phyloP scores from a whole-genome alignment of 495 filamentous ascomycete genomes.

The Neurospora sp. region DNA sequence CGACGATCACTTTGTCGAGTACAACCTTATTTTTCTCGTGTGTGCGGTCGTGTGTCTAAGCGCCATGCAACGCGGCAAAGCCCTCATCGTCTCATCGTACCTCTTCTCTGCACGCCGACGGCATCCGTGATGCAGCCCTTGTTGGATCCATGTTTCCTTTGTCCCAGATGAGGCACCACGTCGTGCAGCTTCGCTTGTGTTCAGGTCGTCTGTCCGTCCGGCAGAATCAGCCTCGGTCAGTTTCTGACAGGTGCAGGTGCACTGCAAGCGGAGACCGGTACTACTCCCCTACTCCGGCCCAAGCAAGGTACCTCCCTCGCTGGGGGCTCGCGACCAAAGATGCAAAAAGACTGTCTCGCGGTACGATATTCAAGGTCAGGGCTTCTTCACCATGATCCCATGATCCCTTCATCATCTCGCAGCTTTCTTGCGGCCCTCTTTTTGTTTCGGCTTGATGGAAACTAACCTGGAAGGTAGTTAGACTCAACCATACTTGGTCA shows the following conservation, averaged over 20 bases:
- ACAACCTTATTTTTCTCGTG: not conserved
- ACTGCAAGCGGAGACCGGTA: not conserved
- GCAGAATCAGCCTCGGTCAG: not conserved
- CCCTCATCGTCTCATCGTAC: not conserved
- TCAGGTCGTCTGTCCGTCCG: not conserved
- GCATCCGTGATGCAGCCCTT: not conserved
- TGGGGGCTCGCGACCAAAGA: not conserved
- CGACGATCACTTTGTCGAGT: not conserved
- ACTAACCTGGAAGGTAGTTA: not conserved
- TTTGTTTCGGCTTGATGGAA: not conserved
- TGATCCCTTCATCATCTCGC: not conserved
- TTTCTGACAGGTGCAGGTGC: not conserved
- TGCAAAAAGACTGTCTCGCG: not conserved
- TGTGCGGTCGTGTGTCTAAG: not conserved
- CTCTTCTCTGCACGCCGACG: not conserved
- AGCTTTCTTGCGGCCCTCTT: not conserved
- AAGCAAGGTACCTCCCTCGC: not conserved
- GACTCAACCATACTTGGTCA: not conserved
- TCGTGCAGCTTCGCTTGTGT: slow-evolving; percentile 22
- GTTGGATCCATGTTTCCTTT: slow-evolving; percentile 14
- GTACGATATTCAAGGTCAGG: not conserved
- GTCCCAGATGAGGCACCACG: slow-evolving; percentile 23
- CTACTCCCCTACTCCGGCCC: not conserved
- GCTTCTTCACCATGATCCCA: not conserved
- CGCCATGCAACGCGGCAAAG: not conserved